A percentile compares a stretch with the other conserved stretches of the same genome.
These are phyloP conservation scores for Metarhizium humberi DNA, from an alignment of 2,329 filamentous ascomycete species.

Conservation along the genomic window DNA sequence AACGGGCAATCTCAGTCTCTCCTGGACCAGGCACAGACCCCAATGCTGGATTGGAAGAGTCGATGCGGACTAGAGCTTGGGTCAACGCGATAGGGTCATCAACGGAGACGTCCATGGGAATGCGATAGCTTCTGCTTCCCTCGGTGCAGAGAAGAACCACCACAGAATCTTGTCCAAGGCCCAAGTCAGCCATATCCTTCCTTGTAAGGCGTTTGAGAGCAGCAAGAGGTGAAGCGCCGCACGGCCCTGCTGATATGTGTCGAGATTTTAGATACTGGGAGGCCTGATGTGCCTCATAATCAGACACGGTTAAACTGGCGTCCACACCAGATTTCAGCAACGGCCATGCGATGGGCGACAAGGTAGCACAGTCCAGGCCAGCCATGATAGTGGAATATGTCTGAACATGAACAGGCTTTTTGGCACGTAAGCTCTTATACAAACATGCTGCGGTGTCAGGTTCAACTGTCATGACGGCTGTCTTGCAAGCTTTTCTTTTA, in stretches of 20 bases:
- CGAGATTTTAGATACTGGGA: conserved; percentile 40
- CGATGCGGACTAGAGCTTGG: conserved; percentile 35
- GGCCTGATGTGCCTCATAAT: conserved; percentile 52
- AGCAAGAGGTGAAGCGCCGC: conserved; percentile 49
- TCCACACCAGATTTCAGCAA: conserved; percentile 49
- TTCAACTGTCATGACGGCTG: conserved; percentile 56
- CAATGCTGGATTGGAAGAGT: conserved; percentile 37
- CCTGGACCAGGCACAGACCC: conserved; percentile 32
- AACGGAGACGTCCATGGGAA: conserved; percentile 29
- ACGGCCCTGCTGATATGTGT: conserved; percentile 48
- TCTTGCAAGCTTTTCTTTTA: conserved; percentile 32
- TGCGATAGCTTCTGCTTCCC: conserved; percentile 43
- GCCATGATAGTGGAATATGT: conserved; percentile 62
- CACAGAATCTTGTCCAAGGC: conserved; percentile 37
- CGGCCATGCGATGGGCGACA: conserved; percentile 57
- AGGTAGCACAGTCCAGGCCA: conserved; percentile 63
- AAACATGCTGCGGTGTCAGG: conserved; percentile 55
- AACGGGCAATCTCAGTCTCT: conserved; percentile 35
- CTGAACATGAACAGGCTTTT: conserved; percentile 35
- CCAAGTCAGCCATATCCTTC: conserved; percentile 23
- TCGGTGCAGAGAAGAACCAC: conserved; percentile 57
- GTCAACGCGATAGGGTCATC: conserved; percentile 34
- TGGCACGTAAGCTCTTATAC: conserved; percentile 39
- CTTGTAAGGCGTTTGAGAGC: conserved; percentile 42
- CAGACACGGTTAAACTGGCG: conserved; percentile 49